Base-by-base conservation (phyloP, 2,329 filamentous ascomycete species). In the Monilinia laxa region DNA sequence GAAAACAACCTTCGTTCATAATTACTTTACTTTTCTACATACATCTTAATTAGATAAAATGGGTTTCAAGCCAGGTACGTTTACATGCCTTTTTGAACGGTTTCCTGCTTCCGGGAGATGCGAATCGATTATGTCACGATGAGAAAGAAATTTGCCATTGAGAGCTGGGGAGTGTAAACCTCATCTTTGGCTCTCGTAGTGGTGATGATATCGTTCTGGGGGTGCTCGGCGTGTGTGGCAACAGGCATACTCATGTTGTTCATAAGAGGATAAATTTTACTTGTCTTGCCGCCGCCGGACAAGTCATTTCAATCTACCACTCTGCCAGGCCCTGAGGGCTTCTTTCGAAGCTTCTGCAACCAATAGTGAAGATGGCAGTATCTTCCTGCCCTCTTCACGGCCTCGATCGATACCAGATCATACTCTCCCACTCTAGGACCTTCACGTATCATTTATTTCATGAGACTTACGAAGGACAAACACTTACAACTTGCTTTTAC, bases 21-120 rank as follows among this genome's bases (percentile, higher is more conserved):
- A 60, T 60, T 20, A 14, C 63, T n/a, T 16, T 47, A 20, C 31
- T 54, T 57, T 57, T 35, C 31, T 11, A 35, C 23, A 45, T 57
- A 58, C 52, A 51, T 62, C 49, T 70, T 73, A 73, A 76, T 73
- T 70, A 71, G 68, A 70, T 76, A 79, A 75, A 64, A 80, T 80
- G 78, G 69, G 69, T 72, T 79, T 78, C 77, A 75, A 76, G 68
- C 71, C 75, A 64, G 78, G 78, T 80, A 78, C 42, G 78, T 78
- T 63, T 31, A 47, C 55, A 47, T 68, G 64, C 40, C 54, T 63
- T 56, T 58, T 66, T 57, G 45, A 35, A 35, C 64, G 59, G 64
- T 53, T 54, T 16, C 47, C 31, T 35, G 31, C 42, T 31, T 18
- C 28, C 23, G 6, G 7, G 14, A 35, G 49, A 62, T 45, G 12